These are phyloP conservation scores for Amorphotheca resinae DNA, from an alignment of 495 filamentous ascomycete species.

Conservation along the genomic window DNA sequence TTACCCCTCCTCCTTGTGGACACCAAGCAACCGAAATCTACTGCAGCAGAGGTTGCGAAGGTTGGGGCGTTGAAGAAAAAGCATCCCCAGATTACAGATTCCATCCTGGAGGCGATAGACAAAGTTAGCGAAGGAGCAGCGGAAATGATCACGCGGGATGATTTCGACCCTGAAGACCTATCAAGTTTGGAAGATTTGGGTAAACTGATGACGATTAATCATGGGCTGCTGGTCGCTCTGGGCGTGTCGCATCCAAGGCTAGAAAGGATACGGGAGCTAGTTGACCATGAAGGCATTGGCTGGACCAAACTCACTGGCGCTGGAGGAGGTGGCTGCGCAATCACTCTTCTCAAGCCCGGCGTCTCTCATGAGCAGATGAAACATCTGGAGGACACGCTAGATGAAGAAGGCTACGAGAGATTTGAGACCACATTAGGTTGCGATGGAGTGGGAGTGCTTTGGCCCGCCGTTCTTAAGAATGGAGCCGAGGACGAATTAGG, in stretches of 20 bases:
- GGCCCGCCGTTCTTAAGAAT: slow-evolving; percentile 74
- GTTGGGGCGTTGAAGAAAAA: slow-evolving; percentile 56
- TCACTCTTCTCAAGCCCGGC: slow-evolving; percentile 67
- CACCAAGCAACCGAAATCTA: slow-evolving; percentile 72
- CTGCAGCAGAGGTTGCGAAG: slow-evolving; percentile 72
- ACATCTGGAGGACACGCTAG: slow-evolving; percentile 52
- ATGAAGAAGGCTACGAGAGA: slow-evolving; percentile 63
- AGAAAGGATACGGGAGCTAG: slow-evolving; percentile 82
- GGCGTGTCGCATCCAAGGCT: slow-evolving; percentile 90
- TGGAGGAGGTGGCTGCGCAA: slow-evolving; percentile 88
- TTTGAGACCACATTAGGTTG: slow-evolving; percentile 84
- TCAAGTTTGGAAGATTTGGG: slow-evolving; percentile 57
- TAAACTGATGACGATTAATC: slow-evolving; percentile 82
- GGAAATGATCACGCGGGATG: slow-evolving; percentile 49
- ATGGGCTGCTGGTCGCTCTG: slow-evolving; percentile 74
- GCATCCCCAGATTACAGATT: slow-evolving; percentile 60
- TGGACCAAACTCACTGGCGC: slow-evolving; percentile 97
- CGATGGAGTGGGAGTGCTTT: slow-evolving; percentile 85
- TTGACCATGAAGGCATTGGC: slow-evolving; percentile 79
- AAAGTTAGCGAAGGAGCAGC: slow-evolving; percentile 64
- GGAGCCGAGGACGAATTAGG: slow-evolving; percentile 53
- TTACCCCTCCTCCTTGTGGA: slow-evolving; percentile 82
- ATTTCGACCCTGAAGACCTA: slow-evolving; percentile 46
- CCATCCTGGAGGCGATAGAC: slow-evolving; percentile 73
- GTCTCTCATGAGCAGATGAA: slow-evolving; percentile 36